Conservation (phyloP, 768 basidiomycete species). For the Rubroboletus pulcherrimus region DNA sequence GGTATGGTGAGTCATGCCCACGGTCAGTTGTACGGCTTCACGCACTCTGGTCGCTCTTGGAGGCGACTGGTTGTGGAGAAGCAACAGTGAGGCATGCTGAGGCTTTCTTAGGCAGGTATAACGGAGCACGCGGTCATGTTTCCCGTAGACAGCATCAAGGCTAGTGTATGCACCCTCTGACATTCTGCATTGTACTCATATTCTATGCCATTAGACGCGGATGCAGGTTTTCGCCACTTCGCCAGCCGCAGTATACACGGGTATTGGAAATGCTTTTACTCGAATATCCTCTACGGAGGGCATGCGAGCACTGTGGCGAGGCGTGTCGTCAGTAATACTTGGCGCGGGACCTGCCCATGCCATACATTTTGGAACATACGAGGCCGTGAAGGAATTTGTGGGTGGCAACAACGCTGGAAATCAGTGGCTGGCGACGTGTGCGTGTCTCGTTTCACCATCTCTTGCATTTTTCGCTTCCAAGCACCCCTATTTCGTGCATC, state of each 20-base stretch:
- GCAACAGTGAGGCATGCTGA: conserved; percentile 12
- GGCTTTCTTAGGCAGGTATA: conserved; percentile 79
- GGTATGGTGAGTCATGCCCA: conserved; percentile 67
- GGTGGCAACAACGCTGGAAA: conserved; percentile 78
- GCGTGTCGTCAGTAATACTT: conserved; percentile 91
- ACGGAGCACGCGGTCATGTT: conserved; percentile 99
- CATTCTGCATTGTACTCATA: conserved; percentile 1
- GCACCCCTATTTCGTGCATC: background rate
- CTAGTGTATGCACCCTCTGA: conserved; percentile 33
- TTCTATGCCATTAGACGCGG: conserved; percentile 63
- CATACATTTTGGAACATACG: conserved; percentile 94
- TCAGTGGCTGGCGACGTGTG: conserved; percentile 87
- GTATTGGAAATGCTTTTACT: conserved; percentile 85
- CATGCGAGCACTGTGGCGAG: conserved; percentile 86
- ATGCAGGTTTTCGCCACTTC: conserved; percentile 97
- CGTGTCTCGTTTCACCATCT: conserved; percentile 30
- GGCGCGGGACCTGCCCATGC: conserved; percentile 99
- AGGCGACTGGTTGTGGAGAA: background rate
- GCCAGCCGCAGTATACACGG: conserved; percentile 81
- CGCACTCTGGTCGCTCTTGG: background rate
- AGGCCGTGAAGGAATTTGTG: conserved; percentile 88
- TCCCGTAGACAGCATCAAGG: conserved; percentile 98
- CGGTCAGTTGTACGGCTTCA: background rate
- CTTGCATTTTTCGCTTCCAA: conserved; percentile 1
- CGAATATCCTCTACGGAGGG: conserved; percentile 96